Evolutionary conservation across 495 filamentous ascomycete genomes (phyloP).

Genomic region (Venustampulla echinocandica): DNA sequence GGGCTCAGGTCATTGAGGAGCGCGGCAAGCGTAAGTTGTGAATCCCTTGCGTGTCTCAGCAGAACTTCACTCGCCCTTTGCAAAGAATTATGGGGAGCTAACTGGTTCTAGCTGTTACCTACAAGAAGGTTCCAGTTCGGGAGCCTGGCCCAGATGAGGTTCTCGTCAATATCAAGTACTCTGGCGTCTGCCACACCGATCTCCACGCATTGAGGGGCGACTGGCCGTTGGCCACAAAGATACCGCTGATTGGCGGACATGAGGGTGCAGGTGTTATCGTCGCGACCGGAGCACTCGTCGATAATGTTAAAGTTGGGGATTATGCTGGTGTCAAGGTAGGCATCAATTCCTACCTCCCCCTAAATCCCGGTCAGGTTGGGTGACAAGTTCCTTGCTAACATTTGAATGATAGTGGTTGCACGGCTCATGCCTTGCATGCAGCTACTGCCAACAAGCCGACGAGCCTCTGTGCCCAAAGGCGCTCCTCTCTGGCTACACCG

Average conservation of each 20-base stretch:
- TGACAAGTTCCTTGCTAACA: not conserved
- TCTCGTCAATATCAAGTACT: slow-evolving; percentile 84
- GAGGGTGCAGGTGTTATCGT: slow-evolving; percentile 86
- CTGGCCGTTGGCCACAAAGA: slow-evolving; percentile 73
- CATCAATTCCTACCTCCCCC: no score
- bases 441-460: slow-evolving; percentile 63
- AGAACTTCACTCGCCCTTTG: no score
- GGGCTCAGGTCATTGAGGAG: slow-evolving; percentile 80
- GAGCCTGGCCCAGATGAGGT: slow-evolving; percentile 80
- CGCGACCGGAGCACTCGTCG: slow-evolving; percentile 62
- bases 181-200: slow-evolving; percentile 89
- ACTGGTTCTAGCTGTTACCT: slow-evolving; percentile 55
- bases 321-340: slow-evolving; percentile 64
- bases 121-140: slow-evolving; percentile 75
- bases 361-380: not conserved
- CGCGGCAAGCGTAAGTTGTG: slow-evolving; percentile 56
- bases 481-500: slow-evolving; percentile 76
- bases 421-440: slow-evolving; percentile 67
- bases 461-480: slow-evolving; percentile 70
- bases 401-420: slow-evolving; percentile 58
- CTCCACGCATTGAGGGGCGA: slow-evolving; percentile 68
- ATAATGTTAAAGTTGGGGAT: slow-evolving; percentile 69
- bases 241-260: slow-evolving; percentile 88
- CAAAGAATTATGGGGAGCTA: no score
- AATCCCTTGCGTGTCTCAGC: no score